These are phyloP conservation scores for Tylopilus subfusipes DNA, from an alignment of 768 basidiomycete species.

Conservation along the genomic window DNA sequence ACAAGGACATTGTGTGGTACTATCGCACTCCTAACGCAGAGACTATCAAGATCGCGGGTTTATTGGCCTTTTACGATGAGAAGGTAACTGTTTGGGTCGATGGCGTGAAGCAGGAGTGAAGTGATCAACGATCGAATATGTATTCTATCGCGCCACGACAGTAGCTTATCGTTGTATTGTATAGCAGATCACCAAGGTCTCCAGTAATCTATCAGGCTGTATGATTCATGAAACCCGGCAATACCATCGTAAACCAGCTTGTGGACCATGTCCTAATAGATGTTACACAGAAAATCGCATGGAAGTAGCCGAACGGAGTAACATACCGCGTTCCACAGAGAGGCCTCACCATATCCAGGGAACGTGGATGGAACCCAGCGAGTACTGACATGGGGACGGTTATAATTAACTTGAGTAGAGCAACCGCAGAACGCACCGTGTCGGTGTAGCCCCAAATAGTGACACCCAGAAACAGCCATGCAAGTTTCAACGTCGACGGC, in stretches of 20 bases:
- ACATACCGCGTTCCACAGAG: slow-evolving; percentile 17
- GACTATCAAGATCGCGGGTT: slow-evolving; percentile 47
- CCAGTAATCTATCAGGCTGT: background rate
- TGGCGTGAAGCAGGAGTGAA: slow-evolving; percentile 46
- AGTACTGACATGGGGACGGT: slow-evolving; percentile 6
- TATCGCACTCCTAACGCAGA: slow-evolving; percentile 54
- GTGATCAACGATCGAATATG: slow-evolving; percentile 11
- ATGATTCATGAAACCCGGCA: slow-evolving; percentile 4
- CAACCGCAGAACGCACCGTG: slow-evolving; percentile 20
- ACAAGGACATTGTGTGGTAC: slow-evolving; percentile 60
- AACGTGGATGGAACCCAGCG: slow-evolving; percentile 15
- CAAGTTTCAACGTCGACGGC: slow-evolving; percentile 55
- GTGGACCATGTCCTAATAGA: slow-evolving; percentile 9
- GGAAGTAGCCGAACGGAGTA: background rate
- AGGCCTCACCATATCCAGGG: slow-evolving; percentile 11
- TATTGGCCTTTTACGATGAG: slow-evolving; percentile 62
- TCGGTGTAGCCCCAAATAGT: slow-evolving; percentile 44
- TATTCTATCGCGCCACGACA: background rate
- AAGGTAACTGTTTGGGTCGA: slow-evolving; percentile 66
- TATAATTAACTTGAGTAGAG: slow-evolving; percentile 6
- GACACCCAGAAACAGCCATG: slow-evolving; percentile 35
- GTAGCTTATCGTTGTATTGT: background rate
- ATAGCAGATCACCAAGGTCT: background rate
- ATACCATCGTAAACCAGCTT: slow-evolving; percentile 19
- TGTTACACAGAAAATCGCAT: background rate